Conservation (phyloP, 2,329 filamentous ascomycete species). For the Apiospora kogelbergensis region DNA sequence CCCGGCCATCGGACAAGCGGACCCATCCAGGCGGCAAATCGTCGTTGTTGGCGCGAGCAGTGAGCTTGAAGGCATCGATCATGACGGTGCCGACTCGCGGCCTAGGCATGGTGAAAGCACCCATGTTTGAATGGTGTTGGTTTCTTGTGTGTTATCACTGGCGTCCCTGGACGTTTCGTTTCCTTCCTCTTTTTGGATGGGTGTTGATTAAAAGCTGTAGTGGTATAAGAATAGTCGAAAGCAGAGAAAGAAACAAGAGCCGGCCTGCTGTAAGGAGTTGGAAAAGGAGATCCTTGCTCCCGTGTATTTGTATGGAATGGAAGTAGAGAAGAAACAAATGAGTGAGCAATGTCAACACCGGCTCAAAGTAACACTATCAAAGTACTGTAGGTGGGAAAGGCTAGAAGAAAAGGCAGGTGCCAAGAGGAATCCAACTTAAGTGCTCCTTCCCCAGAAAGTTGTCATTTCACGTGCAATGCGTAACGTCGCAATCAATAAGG, state of each 20-base stretch:
- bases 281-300: conserved; percentile 8
- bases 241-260: not conserved
- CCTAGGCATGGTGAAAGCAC: not conserved
- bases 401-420: not conserved
- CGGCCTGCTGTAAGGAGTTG: not conserved
- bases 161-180: not conserved
- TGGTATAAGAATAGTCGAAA: not conserved
- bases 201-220: not conserved
- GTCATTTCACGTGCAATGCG: not conserved
- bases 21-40: conserved; percentile 8
- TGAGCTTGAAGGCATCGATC: conserved; percentile 1
- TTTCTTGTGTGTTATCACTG: not conserved
- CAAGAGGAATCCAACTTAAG: not conserved
- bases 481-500: not conserved
- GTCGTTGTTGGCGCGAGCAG: not conserved
- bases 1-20: not conserved
- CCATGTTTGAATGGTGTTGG: not conserved
- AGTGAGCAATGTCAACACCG: conserved; percentile 4
- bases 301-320: not conserved
- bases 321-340: conserved; percentile 5
- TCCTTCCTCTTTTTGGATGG: not conserved
- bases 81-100: conserved; percentile 8
- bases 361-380: not conserved
- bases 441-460: not conserved
- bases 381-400: not conserved